Percentiles rank a stretch among this genome's conserved stretches.
phyloP scores from a whole-genome alignment of 2,329 filamentous ascomycete species.

The Myriosclerotinia duriaeana region DNA sequence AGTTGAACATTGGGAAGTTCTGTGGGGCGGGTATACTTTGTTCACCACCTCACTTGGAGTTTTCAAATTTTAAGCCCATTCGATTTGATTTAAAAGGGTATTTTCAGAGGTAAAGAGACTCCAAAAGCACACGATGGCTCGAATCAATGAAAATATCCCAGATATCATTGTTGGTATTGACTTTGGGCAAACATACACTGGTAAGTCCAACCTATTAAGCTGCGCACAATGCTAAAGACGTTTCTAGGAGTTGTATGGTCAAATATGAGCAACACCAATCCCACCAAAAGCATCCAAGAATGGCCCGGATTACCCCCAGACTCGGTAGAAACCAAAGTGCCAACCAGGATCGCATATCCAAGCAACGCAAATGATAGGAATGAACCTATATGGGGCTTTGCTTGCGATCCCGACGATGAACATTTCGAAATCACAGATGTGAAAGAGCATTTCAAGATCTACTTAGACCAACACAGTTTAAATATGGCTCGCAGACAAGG shows the following conservation, averaged over 20 bases:
- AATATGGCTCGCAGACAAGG: conserved; percentile 7
- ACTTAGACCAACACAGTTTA: conserved; percentile 11
- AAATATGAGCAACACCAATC: conserved; percentile 14
- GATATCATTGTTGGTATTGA: conserved; percentile 22
- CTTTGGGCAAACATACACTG: conserved; percentile 28
- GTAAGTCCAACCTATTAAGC: not conserved
- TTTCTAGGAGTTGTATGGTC: conserved; percentile 12
- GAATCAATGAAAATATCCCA: not conserved
- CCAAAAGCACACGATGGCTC: not conserved
- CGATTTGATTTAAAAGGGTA: not conserved
- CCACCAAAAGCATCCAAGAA: conserved; percentile 16
- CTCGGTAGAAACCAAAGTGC: conserved; percentile 13
- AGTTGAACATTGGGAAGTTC: too few species aligned
- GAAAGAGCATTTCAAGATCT: conserved; percentile 22
- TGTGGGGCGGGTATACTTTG: too few species aligned
- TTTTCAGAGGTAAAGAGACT: not conserved
- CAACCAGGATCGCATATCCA: conserved; percentile 16
- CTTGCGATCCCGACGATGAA: conserved; percentile 20
- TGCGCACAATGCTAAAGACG: not conserved
- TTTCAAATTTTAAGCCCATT: too few species aligned
- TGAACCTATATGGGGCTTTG: conserved; percentile 14
- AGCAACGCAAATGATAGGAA: not conserved
- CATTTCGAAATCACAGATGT: conserved; percentile 11
- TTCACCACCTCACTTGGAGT: too few species aligned
- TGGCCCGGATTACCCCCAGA: conserved; percentile 16